Percentiles rank a stretch among this genome's conserved stretches.
phyloP scores from a whole-genome alignment of 2,329 filamentous ascomycete genomes.

The Metarhizium anisopliae region DNA sequence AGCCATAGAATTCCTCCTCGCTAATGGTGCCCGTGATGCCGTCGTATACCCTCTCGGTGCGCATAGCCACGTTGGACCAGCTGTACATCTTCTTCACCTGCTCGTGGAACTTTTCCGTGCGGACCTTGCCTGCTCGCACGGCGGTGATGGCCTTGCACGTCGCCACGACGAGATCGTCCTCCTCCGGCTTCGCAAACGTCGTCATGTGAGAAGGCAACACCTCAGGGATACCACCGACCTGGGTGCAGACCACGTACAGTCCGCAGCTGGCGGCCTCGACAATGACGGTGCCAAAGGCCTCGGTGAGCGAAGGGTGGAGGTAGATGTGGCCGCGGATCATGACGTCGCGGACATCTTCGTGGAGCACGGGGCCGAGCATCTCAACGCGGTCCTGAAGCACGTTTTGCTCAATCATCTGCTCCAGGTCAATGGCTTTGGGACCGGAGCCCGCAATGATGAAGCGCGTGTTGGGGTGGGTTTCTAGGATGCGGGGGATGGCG shows the following conservation, averaged over 20 bases:
- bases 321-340: constrained; percentile 98
- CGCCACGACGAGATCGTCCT: constrained; percentile 85
- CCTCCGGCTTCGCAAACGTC: constrained; percentile 91
- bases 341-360: constrained; percentile 93
- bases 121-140: constrained; percentile 75
- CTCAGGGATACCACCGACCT: constrained; percentile 93
- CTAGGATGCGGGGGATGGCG: constrained; percentile 84
- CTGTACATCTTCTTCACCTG: constrained; percentile 98
- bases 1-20: constrained; percentile 82
- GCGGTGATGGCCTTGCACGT: constrained; percentile 84
- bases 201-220: constrained; percentile 96
- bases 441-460: constrained; percentile 96
- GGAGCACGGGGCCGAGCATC: constrained; percentile 82
- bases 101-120: constrained; percentile 90
- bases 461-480: constrained; percentile 81
- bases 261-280: constrained; percentile 96
- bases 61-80: constrained; percentile 89
- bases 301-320: constrained; percentile 86
- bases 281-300: constrained; percentile 95
- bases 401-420: constrained; percentile 96
- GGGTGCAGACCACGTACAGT: constrained; percentile 91
- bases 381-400: constrained; percentile 90
- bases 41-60: constrained; percentile 91
- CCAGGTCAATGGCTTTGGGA: constrained; percentile 92
- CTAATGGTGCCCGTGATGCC: constrained; percentile 81